phyloP scores from a whole-genome alignment of 2,329 filamentous ascomycete genomes.

The Dactylonectria macrodidyma region DNA sequence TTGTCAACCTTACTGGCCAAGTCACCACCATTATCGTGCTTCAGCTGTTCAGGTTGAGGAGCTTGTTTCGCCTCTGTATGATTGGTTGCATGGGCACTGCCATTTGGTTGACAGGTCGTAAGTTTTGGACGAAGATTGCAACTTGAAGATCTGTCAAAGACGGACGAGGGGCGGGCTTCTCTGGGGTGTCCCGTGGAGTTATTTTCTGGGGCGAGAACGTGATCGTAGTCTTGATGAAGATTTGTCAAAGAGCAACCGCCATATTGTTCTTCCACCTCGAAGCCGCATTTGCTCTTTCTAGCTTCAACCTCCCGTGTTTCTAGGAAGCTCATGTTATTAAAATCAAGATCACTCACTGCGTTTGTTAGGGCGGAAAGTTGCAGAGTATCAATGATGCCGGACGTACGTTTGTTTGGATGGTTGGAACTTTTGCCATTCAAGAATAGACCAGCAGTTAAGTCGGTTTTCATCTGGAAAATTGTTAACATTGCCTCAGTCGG shows the following conservation, averaged over 20 bases:
- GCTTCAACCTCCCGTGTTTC: slow-evolving; percentile 7
- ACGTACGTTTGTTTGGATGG: slow-evolving; percentile 37
- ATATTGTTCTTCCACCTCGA: slow-evolving; percentile 11
- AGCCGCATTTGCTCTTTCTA: slow-evolving; percentile 34
- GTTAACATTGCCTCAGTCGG: background rate
- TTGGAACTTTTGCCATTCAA: slow-evolving; percentile 50
- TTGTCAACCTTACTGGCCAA: background rate
- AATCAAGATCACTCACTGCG: slow-evolving; percentile 65
- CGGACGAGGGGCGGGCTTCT: background rate
- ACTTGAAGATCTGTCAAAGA: background rate
- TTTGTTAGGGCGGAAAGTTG: slow-evolving; percentile 34
- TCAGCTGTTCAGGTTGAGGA: background rate
- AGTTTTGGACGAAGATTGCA: background rate
- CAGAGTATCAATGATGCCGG: background rate
- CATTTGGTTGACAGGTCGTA: background rate
- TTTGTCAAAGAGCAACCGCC: slow-evolving; percentile 34
- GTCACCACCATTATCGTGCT: too few species aligned
- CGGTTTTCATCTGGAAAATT: slow-evolving; percentile 51
- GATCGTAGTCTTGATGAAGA: background rate
- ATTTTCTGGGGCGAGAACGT: too few species aligned
- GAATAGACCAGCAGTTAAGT: slow-evolving; percentile 52
- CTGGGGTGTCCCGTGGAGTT: too few species aligned
- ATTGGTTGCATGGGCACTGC: background rate
- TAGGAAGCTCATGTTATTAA: slow-evolving; percentile 66
- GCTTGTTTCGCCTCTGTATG: background rate